Percentiles rank a stretch among this genome's conserved stretches.
Conservation (phyloP, 1,284 basidiomycete species). For the Papiliotrema fonsecae region DNA sequence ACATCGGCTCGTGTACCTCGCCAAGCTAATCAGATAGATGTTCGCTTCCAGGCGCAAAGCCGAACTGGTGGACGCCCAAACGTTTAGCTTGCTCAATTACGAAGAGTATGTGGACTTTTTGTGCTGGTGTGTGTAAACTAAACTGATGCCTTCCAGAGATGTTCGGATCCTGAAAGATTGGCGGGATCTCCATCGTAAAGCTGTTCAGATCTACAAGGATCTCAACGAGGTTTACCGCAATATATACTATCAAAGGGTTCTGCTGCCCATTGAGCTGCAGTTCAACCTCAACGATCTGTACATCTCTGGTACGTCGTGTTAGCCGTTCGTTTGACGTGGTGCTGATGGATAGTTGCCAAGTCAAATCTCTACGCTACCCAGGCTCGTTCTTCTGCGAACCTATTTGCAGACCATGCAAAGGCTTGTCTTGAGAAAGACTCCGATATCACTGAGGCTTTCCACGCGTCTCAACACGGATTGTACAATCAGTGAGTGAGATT, state of each 20-base stretch:
- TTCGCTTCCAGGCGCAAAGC: slow-evolving; percentile 56
- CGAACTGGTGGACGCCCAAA: slow-evolving; percentile 60
- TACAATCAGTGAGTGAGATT: slow-evolving; percentile 25
- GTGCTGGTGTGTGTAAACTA: background rate
- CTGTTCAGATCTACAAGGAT: slow-evolving; percentile 56
- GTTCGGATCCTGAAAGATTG: slow-evolving; percentile 56
- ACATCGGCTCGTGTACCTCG: no score
- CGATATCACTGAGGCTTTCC: slow-evolving; percentile 52
- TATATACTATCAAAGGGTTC: slow-evolving; percentile 65
- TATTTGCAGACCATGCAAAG: slow-evolving; percentile 55
- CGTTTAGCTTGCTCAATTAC: slow-evolving; percentile 61
- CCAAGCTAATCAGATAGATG: slow-evolving; percentile 6
- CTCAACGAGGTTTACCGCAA: slow-evolving; percentile 53
- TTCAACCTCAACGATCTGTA: slow-evolving; percentile 57
- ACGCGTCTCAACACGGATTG: slow-evolving; percentile 57
- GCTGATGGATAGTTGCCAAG: slow-evolving; percentile 25
- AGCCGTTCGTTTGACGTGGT: background rate
- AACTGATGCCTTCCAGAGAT: slow-evolving; percentile 53
- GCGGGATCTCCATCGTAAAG: slow-evolving; percentile 53
- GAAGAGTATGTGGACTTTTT: slow-evolving; percentile 55
- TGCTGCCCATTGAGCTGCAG: slow-evolving; percentile 54
- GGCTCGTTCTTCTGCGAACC: slow-evolving; percentile 59
- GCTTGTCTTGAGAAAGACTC: slow-evolving; percentile 28
- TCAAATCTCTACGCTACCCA: slow-evolving; percentile 63
- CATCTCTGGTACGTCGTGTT: slow-evolving; percentile 52